Conservation (phyloP, 1,139 yeast species). For the Blastobotrys indianensis region DNA sequence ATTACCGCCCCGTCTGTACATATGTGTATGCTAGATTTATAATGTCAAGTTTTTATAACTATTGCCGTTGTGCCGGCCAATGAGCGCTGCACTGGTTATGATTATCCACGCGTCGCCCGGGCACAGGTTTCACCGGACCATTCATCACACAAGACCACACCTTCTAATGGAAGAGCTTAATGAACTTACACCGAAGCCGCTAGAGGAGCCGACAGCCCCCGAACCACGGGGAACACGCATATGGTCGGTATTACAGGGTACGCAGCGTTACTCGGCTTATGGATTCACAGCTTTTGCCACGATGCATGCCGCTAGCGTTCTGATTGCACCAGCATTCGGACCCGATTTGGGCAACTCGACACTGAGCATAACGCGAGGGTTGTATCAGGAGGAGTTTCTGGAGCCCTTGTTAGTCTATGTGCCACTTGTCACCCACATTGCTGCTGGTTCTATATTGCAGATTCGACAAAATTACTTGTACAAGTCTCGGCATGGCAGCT, state of each 20-base stretch:
- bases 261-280: constrained; percentile 60
- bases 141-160: no score
- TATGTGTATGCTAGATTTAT: no score
- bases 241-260: constrained; percentile 10
- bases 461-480: constrained; percentile 33
- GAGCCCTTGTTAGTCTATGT: constrained; percentile 49
- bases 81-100: no score
- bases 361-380: constrained; percentile 54
- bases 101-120: no score
- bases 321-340: constrained; percentile 50
- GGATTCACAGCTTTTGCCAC: constrained; percentile 53
- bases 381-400: constrained; percentile 51
- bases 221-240: constrained; percentile 7
- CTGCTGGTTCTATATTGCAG: constrained; percentile 50
- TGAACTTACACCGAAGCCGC: constrained; percentile 14
- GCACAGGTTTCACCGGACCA: no score
- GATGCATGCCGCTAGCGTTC: constrained; percentile 53
- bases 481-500: constrained; percentile 23
- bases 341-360: constrained; percentile 47
- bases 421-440: constrained; percentile 45
- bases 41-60: no score
- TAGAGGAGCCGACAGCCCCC: constrained; percentile 5
- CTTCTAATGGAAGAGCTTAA: constrained; percentile 6
- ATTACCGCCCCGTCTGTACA: no score
- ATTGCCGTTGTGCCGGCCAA: no score